Base-by-base conservation (phyloP, 139 green algal species). In the Haematococcus lacustris region DNA sequence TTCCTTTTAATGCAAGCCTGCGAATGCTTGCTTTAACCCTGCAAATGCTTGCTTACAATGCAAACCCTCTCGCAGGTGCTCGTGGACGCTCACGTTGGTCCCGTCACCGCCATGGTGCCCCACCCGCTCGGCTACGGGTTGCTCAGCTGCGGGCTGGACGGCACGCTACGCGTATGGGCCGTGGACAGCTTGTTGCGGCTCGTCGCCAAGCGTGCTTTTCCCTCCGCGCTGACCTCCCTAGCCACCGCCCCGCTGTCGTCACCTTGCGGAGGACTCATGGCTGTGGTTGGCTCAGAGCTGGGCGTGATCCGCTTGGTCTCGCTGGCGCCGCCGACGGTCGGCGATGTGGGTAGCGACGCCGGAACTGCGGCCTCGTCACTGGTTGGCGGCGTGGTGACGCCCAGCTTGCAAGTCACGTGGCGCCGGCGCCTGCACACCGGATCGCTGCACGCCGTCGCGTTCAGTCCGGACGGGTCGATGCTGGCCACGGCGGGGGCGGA, bases 221-320 rank as follows among this genome's bases (percentile, higher is more conserved):
- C 70, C 1, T 40, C 51, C 13, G 71, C 66, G 47, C 75, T 76
- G 38, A 70, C 69, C 26, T 57, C 28, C 30, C 39, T 69, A 9
- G 70, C 70, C 23, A 40, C 35, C 33, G 68, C 40, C 28, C 53
- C 67, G 32, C 35, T 17, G 17, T 28, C 60, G 33, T 26, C 3
- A 33, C 30, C 26, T 39, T 67, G 60, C 7, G 26, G 4, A 26
- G 23, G 3, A 33, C 71, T 61, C 3, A 41, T 85, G 65, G 51
- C 60, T 25, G 79, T 75, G 38, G 62, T 84, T 17, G 83, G 83
- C 2, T 83, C 75, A 0, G 79, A 81, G 57, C 75, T 69, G 6
- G 83, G 83, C 38, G 83, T 88, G 53, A 60, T 88, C 34, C 71
- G 83, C 37, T 43, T 78, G 33, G 50, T 80, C 50, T 43, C 50